These are phyloP conservation scores for Xanthoparmelia taractica DNA, from an alignment of 495 filamentous ascomycete species.

Conservation along the genomic window DNA sequence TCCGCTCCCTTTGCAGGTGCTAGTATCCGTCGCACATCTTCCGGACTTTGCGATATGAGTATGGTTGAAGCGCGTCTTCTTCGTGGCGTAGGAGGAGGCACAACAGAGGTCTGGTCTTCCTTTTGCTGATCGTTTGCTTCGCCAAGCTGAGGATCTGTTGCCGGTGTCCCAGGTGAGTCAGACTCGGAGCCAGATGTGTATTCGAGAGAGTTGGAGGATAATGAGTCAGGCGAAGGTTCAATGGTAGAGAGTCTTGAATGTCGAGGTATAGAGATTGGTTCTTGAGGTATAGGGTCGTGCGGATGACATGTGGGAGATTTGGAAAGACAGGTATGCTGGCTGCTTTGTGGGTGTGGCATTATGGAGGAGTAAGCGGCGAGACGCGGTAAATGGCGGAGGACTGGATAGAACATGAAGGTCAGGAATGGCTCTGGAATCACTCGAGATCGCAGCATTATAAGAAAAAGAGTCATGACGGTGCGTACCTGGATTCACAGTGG, in stretches of 20 bases:
- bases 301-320: slow-evolving; percentile 47
- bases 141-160: slow-evolving; percentile 45
- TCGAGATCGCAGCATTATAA: background rate
- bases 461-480: background rate
- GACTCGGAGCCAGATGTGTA: slow-evolving; percentile 36
- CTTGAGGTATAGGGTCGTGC: slow-evolving; percentile 49
- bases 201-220: slow-evolving; percentile 37
- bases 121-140: slow-evolving; percentile 35
- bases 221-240: slow-evolving; percentile 28
- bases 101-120: slow-evolving; percentile 28
- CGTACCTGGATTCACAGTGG: background rate
- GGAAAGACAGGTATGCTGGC: slow-evolving; percentile 30
- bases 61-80: slow-evolving; percentile 70
- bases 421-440: background rate
- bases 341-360: slow-evolving; percentile 14
- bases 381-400: background rate
- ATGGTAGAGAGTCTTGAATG: slow-evolving; percentile 18
- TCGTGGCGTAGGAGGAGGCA: slow-evolving; percentile 30
- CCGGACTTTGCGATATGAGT: slow-evolving; percentile 65
- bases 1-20: slow-evolving; percentile 36
- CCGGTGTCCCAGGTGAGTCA: slow-evolving; percentile 44
- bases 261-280: slow-evolving; percentile 38
- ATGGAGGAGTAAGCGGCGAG: background rate
- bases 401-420: background rate
- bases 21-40: slow-evolving; percentile 62